phyloP scores from a whole-genome alignment of 2,329 filamentous ascomycete genomes.

The Paraphoma sp. region DNA sequence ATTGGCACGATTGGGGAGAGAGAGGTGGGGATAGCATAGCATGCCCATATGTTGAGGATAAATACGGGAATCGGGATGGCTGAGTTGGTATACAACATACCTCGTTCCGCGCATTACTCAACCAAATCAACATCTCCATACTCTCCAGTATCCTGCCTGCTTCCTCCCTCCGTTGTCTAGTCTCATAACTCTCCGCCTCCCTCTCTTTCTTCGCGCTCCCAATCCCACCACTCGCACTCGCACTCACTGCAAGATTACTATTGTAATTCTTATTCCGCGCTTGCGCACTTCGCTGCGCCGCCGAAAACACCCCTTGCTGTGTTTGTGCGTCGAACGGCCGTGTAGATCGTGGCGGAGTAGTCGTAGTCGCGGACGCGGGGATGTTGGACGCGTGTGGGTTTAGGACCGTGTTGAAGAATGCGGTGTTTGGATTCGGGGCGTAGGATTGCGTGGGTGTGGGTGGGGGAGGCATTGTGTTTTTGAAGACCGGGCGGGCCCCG shows the following conservation, averaged over 20 bases:
- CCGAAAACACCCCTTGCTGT: constrained; percentile 15
- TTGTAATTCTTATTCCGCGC: constrained; percentile 27
- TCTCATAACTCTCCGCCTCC: constrained; percentile 31
- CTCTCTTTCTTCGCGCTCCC: not conserved
- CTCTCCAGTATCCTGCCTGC: constrained; percentile 44
- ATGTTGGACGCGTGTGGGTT: constrained; percentile 3
- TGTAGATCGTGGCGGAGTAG: not conserved
- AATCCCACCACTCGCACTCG: too few species aligned
- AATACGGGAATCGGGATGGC: too few species aligned
- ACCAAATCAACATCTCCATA: constrained; percentile 48
- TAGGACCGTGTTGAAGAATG: constrained; percentile 10
- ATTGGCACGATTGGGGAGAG: not conserved
- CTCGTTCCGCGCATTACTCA: constrained; percentile 39
- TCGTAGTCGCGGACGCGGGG: not conserved
- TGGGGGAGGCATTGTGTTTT: constrained; percentile 7
- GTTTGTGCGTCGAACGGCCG: not conserved
- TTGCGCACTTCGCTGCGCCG: constrained; percentile 35
- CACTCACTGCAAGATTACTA: too few species aligned
- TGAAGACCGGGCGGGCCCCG: not conserved
- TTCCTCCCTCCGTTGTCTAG: constrained; percentile 33
- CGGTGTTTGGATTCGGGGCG: constrained; percentile 2
- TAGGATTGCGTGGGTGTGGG: constrained; percentile 1
- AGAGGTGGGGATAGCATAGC: not conserved
- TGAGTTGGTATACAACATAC: constrained; percentile 21
- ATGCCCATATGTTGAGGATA: not conserved